phyloP scores from a whole-genome alignment of 2,329 filamentous ascomycete genomes.

The Fusarium verticillioides region DNA sequence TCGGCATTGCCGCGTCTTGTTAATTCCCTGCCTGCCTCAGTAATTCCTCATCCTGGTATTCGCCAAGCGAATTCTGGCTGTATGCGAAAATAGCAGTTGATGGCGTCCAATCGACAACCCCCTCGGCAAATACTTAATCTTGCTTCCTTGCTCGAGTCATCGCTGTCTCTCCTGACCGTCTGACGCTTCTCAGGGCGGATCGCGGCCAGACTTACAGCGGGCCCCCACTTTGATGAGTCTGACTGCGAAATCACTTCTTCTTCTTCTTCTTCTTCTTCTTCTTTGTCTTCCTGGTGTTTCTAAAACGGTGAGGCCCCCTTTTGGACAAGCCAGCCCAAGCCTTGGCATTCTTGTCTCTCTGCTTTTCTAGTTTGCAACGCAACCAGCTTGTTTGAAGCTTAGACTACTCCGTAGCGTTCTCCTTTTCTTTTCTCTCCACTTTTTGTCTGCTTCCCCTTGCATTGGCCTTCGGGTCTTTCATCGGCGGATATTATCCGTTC shows the following conservation, averaged over 20 bases:
- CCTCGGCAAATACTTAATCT: slow-evolving; percentile 6
- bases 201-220: background rate
- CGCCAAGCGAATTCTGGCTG: slow-evolving; percentile 4
- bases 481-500: slow-evolving; percentile 5
- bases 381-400: background rate
- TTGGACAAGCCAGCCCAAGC: background rate
- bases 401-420: background rate
- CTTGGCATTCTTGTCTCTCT: background rate
- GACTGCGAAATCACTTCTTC: background rate
- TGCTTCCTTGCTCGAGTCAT: slow-evolving; percentile 1
- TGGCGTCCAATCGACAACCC: background rate
- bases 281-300: background rate
- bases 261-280: background rate
- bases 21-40: background rate
- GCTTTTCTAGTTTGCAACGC: background rate
- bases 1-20: slow-evolving; percentile 15
- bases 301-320: slow-evolving; percentile 8
- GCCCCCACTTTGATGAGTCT: background rate
- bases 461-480: slow-evolving; percentile 4
- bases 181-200: slow-evolving; percentile 4
- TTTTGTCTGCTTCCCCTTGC: slow-evolving; percentile 19
- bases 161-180: background rate
- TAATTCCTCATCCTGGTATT: background rate
- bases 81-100: slow-evolving; percentile 7
- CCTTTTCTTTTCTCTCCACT: slow-evolving; percentile 24